Conservation (phyloP, 148 eudicot species). For the Vaccinium corymbosum region DNA sequence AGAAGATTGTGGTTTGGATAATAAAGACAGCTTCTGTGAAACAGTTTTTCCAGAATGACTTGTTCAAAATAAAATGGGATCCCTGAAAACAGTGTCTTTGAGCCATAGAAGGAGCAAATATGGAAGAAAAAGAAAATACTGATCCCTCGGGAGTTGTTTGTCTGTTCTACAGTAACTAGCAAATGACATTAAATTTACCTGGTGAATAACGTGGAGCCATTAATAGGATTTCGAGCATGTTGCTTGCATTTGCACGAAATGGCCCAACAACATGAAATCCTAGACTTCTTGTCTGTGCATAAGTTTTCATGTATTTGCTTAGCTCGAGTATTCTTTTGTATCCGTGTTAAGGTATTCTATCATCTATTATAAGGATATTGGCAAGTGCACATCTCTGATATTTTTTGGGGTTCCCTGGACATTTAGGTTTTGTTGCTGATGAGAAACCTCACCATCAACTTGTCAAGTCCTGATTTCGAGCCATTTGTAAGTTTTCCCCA, state of each 20-base stretch:
- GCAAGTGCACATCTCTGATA: neutral
- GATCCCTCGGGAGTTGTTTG: neutral
- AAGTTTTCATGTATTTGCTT: neutral
- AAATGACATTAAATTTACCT: neutral
- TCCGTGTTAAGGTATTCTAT: neutral
- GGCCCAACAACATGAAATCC: neutral
- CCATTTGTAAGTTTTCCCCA: constrained; percentile 55
- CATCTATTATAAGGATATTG: neutral
- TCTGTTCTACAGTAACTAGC: neutral
- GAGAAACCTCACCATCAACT: constrained; percentile 86
- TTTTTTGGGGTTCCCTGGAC: neutral
- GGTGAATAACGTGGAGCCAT: neutral
- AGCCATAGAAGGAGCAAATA: neutral
- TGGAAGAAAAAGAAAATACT: neutral
- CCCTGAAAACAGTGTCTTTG: neutral
- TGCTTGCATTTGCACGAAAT: neutral
- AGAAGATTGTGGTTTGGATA: constrained; percentile 5
- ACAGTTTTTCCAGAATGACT: neutral
- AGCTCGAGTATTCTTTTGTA: neutral
- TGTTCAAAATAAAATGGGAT: neutral
- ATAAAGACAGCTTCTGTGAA: neutral
- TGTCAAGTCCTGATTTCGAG: constrained; percentile 85
- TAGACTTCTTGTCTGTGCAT: neutral
- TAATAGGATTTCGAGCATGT: constrained; percentile 4
- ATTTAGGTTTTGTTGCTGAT: constrained; percentile 85